Base-by-base conservation (phyloP, 2,329 filamentous ascomycete genomes). In the Sarocladiaceae sp. region DNA sequence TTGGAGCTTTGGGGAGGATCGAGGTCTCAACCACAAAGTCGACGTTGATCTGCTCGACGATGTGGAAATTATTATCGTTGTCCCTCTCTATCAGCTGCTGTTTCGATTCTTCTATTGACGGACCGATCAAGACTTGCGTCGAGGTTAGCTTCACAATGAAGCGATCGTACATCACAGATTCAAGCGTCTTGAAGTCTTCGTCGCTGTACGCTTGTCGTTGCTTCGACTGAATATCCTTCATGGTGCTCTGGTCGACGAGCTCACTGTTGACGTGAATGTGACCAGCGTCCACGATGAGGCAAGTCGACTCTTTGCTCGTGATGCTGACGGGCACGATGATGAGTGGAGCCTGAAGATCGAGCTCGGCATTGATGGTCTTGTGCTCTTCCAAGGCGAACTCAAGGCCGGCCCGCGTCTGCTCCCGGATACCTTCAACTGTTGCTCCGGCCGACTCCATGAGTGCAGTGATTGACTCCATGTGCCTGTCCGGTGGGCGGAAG, bases 401-500 rank as follows among this genome's bases (percentile, higher is more conserved):
- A 29, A 99, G 80, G 23, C 94, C 93, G 48, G 94, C 93, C 65
- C 95, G 83, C 4, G 95, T 99, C 71, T 99, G 95, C 66, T 97
- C 92, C 29, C 95, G 83, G 54, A 99, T 77, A 7, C 92, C 93
- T 69, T 99, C 93, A 0, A 99, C 93, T 0, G 94, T 99, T 2
- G 93, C 93, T 22, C 94, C 92, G 4, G 94, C 94, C 44, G 87
- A 90, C 68, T 99, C 95, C 84, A 99, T 90, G 52, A 99, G 78
- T 2, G 94, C 95, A 12, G 85, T 88, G 60, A 99, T 97, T 10
- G 94, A 99, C 65, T 99, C 94, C 92, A 99, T 97, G 65, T 99
- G 95, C 49, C 92, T 82, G 66, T 97, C 92, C 0, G 94, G 95
- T 1, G 94, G 94, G 56, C 93, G 87, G 75, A 99, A 99, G 73